A percentile compares a stretch with the other conserved stretches of the same genome.
Evolutionary conservation across 2,329 filamentous ascomycete species (phyloP).

Genomic region (Herpotrichia juniperi): DNA sequence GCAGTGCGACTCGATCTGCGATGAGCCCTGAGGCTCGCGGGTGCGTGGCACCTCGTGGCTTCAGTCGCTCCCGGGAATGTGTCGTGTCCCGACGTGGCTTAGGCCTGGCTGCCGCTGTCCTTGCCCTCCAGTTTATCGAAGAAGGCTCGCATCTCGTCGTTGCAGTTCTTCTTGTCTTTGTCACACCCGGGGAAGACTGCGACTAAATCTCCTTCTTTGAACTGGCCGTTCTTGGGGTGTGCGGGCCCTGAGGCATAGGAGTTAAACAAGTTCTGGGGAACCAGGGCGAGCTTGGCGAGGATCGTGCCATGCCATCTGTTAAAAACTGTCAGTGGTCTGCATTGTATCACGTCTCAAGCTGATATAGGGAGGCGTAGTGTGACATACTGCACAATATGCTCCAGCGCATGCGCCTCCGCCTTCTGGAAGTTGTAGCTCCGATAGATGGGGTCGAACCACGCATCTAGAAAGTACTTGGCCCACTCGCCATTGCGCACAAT

Average conservation of each 20-base stretch:
- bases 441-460: constrained; percentile 96
- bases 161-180: constrained; percentile 66
- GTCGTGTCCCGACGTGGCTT: not conserved
- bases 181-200: constrained; percentile 79
- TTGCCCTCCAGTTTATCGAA: constrained; percentile 42
- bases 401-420: constrained; percentile 88
- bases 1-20: not conserved
- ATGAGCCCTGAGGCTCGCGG: not conserved
- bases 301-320: constrained; percentile 97
- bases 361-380: constrained; percentile 1
- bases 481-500: constrained; percentile 84
- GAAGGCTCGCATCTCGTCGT: constrained; percentile 69
- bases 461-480: constrained; percentile 90
- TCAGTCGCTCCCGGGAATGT: not conserved
- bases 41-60: not conserved
- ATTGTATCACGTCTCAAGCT: not conserved
- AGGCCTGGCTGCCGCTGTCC: not conserved
- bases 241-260: constrained; percentile 66
- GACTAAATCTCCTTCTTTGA: constrained; percentile 83
- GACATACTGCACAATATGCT: constrained; percentile 58
- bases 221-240: constrained; percentile 58
- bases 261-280: constrained; percentile 87
- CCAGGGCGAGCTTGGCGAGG: constrained; percentile 82
- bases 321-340: constrained; percentile 31
- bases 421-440: constrained; percentile 96